These are phyloP conservation scores for Xylaria sp. DNA, from an alignment of 2,329 filamentous ascomycete species.

Conservation along the genomic window DNA sequence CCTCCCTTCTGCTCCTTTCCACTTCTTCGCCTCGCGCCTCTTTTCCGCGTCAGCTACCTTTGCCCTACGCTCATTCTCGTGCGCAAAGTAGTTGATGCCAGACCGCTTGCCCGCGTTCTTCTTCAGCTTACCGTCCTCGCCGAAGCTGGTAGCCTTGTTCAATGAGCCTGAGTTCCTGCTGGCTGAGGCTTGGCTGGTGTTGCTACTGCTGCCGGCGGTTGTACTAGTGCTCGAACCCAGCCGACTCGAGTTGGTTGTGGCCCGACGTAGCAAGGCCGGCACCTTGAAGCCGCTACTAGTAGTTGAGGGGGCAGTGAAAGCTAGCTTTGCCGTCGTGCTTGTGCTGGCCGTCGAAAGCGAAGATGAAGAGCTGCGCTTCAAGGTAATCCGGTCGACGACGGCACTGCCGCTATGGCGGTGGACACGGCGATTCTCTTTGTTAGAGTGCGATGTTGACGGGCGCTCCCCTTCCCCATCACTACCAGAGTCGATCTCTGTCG, in stretches of 20 bases:
- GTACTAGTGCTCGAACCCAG: conserved; percentile 47
- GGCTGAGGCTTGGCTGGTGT: conserved; percentile 5
- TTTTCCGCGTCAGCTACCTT: conserved; percentile 62
- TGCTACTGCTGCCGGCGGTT: conserved; percentile 9
- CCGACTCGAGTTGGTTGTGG: conserved; percentile 66
- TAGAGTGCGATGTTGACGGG: conserved; percentile 35
- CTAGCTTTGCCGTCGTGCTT: conserved; percentile 50
- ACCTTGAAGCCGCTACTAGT: conserved; percentile 64
- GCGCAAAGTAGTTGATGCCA: conserved; percentile 65
- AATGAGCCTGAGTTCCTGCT: conserved; percentile 11
- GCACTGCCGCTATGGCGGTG: conserved; percentile 41
- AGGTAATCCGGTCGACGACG: conserved; percentile 75
- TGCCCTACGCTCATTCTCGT: conserved; percentile 63
- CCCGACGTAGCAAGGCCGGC: conserved; percentile 73
- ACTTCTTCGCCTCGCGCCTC: conserved; percentile 63
- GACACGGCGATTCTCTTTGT: conserved; percentile 57
- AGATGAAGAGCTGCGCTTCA: conserved; percentile 59
- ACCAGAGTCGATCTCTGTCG: conserved; percentile 57
- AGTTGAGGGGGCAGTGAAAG: conserved; percentile 58
- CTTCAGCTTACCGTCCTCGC: conserved; percentile 62
- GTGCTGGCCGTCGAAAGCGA: conserved; percentile 31
- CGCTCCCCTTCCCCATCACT: conserved; percentile 54
- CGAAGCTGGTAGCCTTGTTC: conserved; percentile 41
- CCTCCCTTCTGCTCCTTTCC: conserved; percentile 62
- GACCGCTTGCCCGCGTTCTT: conserved; percentile 66